Evolutionary conservation across 768 basidiomycete species (phyloP).

Genomic region (Glaciozyma antarctica): DNA sequence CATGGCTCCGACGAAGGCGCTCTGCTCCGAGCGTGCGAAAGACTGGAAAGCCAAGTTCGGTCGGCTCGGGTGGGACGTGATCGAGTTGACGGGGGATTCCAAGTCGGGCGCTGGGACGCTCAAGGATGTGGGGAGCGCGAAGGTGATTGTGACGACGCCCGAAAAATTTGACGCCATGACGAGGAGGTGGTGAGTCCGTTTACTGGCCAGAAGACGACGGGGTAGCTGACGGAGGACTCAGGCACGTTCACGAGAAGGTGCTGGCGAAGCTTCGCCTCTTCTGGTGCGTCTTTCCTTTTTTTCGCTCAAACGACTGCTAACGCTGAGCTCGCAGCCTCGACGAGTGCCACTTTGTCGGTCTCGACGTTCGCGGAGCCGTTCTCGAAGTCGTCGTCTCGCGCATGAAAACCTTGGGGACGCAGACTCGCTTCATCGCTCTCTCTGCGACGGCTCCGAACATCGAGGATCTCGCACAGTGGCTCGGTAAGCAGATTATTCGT

Average conservation of each 20-base stretch:
- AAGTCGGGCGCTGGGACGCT: slow-evolving; percentile 68
- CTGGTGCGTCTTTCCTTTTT: neutral
- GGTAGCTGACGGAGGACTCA: slow-evolving; percentile 34
- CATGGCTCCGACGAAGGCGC: slow-evolving; percentile 56
- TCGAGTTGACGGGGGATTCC: slow-evolving; percentile 74
- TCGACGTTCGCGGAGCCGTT: slow-evolving; percentile 80
- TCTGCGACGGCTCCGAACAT: slow-evolving; percentile 94
- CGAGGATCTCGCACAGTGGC: slow-evolving; percentile 79
- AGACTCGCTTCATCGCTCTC: slow-evolving; percentile 73
- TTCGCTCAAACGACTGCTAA: too few relatives aligned
- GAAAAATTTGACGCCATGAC: slow-evolving; percentile 97
- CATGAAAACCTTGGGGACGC: slow-evolving; percentile 66
- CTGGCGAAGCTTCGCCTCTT: slow-evolving; percentile 53
- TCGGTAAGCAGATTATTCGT: slow-evolving; percentile 43
- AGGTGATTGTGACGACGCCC: slow-evolving; percentile 47
- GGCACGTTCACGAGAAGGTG: slow-evolving; percentile 57
- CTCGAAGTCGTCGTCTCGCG: slow-evolving; percentile 90
- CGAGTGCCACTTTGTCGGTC: slow-evolving; percentile 75
- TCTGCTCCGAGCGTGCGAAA: slow-evolving; percentile 70
- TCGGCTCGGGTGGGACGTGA: slow-evolving; percentile 65
- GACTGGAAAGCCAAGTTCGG: slow-evolving; percentile 82
- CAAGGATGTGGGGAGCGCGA: slow-evolving; percentile 52
- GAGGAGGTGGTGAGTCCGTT: slow-evolving; percentile 56
- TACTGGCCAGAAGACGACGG: neutral
- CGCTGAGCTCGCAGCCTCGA: slow-evolving; percentile 29